Evolutionary conservation across 176 grass and related monocot species (phyloP).

Genomic region (Bothriochloa decipiens): DNA sequence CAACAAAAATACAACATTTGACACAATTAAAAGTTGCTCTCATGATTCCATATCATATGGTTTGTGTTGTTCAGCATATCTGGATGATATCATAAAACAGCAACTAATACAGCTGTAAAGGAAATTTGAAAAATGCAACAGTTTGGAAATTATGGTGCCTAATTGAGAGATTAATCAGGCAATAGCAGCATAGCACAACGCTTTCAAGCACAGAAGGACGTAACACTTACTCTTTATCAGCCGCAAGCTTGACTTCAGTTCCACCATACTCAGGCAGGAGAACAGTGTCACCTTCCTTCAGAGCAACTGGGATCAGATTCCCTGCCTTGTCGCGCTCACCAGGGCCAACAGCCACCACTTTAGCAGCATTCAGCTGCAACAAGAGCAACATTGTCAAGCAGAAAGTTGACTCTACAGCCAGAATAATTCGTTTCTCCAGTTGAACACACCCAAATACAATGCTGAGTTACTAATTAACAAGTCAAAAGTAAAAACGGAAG

Average conservation of each 20-base stretch:
- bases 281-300: constrained; percentile 93
- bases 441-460: neutral
- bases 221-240: constrained; percentile 74
- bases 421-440: neutral
- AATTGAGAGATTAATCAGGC: neutral
- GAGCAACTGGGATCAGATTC: constrained; percentile 71
- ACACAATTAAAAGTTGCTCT: neutral
- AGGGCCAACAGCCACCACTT: constrained; percentile 87
- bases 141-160: neutral
- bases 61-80: neutral
- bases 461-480: neutral
- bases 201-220: neutral
- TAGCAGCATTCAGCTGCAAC: constrained; percentile 78
- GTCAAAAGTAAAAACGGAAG: neutral
- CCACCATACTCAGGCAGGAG: constrained; percentile 95
- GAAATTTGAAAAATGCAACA: neutral
- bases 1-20: neutral
- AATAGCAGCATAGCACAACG: neutral
- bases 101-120: neutral
- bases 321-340: constrained; percentile 72
- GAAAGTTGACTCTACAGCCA: neutral
- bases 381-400: neutral
- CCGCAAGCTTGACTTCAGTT: constrained; percentile 84
- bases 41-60: neutral
- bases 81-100: neutral